Base-by-base conservation (phyloP, 2,329 filamentous ascomycete genomes). In the Botryosphaeria dothidea region DNA sequence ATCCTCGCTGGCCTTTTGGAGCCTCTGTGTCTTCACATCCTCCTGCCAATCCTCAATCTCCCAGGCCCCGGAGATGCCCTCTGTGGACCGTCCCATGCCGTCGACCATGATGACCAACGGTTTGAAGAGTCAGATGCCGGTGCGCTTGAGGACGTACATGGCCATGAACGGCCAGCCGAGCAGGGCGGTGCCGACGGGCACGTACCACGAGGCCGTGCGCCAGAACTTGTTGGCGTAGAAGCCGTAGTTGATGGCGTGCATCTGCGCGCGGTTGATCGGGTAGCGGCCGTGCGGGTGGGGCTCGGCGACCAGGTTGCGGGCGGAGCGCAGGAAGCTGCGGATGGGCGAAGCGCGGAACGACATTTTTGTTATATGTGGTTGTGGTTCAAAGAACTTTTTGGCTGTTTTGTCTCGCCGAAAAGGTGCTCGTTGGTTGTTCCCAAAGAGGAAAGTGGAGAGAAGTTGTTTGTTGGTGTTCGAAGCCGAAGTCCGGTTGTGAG, bases 231-330 rank as follows among this genome's bases (percentile, higher is more conserved):
- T 67, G 46, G 36, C 57, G 38, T 62, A 62, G 45, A 73, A 70
- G 36, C 71, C 67, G 9, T 65, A 66, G 15, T 68, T 72, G 43
- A 71, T 68, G 43, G 73, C 70, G 9, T 72, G 45, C 29, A 75
- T 73, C 1, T 74, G 64, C 29, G 68, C 43, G 29, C 68, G 66
- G 62, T 70, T 68, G 1, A 71, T 61, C 0, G 75, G 73, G 66
- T 72, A 73, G 49, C 76, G 73, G 5, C 70, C 71, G 64, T 74
- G 74, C 4, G 76, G 76, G 67, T 77, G 76, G 1, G 75, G 72
- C 58, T 78, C 76, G 66, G 70, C 71, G 25, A 75, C 66, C 21
- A 73, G 70, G 61, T 68, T 69, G 68, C 74, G 72, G 68, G 76
- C 69, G 69, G 75, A 71, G 66, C 64, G 64, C 45, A 56, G 41